Percentiles rank a stretch among this genome's conserved stretches.
Evolutionary conservation across 2,329 filamentous ascomycete species (phyloP).

Genomic region (Delphinella strobiligena): DNA sequence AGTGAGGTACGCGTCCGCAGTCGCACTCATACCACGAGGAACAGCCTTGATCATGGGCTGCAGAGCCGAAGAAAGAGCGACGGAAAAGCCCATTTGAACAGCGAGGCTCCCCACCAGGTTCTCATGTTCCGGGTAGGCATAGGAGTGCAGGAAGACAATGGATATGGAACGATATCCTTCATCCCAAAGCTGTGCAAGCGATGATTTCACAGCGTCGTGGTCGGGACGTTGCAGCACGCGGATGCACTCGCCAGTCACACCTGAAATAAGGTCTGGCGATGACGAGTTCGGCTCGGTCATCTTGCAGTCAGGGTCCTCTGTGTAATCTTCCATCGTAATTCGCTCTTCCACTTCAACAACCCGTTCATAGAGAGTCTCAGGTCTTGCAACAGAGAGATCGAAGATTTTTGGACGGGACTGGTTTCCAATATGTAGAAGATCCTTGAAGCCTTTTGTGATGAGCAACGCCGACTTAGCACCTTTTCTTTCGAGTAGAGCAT

Average conservation of each 20-base stretch:
- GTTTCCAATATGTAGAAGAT: slow-evolving; percentile 20
- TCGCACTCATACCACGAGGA: slow-evolving; percentile 10
- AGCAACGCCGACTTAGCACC: slow-evolving; percentile 18
- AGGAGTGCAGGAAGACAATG: slow-evolving; percentile 23
- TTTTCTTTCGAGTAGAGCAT: slow-evolving; percentile 19
- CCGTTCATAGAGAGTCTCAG: slow-evolving; percentile 14
- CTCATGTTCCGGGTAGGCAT: slow-evolving; percentile 23
- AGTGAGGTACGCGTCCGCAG: slow-evolving; percentile 12
- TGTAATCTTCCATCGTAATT: slow-evolving; percentile 22
- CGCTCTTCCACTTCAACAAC: slow-evolving; percentile 16
- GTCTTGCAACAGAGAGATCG: slow-evolving; percentile 14
- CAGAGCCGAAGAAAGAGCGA: slow-evolving; percentile 18
- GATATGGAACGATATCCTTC: slow-evolving; percentile 25
- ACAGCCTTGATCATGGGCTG: slow-evolving; percentile 13
- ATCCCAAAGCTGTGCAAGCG: slow-evolving; percentile 17
- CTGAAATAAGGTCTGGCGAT: slow-evolving; percentile 12
- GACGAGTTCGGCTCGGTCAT: slow-evolving; percentile 7
- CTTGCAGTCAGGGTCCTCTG: slow-evolving; percentile 19
- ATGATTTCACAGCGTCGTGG: slow-evolving; percentile 4
- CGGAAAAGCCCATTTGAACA: slow-evolving; percentile 17
- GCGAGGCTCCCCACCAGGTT: slow-evolving; percentile 17
- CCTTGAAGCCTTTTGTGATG: slow-evolving; percentile 20
- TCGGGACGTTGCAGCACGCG: slow-evolving; percentile 17
- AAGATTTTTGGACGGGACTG: slow-evolving; percentile 22
- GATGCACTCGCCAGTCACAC: slow-evolving; percentile 18